Evolutionary conservation across 768 basidiomycete genomes (phyloP).

Genomic region (Boletus rufocinnamomeus): DNA sequence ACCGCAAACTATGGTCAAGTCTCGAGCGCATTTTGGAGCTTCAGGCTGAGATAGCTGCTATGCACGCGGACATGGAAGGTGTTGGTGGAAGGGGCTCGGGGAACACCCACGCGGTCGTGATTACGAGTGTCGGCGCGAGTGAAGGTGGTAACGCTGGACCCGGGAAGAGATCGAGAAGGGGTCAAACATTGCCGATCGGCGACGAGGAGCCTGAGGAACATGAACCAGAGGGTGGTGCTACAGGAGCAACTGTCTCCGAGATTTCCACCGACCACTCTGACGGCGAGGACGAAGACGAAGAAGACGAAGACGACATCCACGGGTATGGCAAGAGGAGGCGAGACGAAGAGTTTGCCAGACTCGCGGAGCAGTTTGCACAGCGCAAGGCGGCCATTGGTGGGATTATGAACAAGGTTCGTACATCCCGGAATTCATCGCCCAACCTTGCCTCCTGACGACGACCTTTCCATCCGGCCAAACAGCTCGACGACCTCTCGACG

Average conservation of each 20-base stretch:
- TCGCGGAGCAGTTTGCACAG: slow-evolving; percentile 68
- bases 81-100: slow-evolving; percentile 33
- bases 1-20: slow-evolving; percentile 65
- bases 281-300: slow-evolving; percentile 37
- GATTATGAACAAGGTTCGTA: slow-evolving; percentile 70
- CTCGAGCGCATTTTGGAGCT: slow-evolving; percentile 69
- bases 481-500: slow-evolving; percentile 35
- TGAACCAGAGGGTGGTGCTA: slow-evolving; percentile 7
- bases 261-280: slow-evolving; percentile 34
- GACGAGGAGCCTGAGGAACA: slow-evolving; percentile 28
- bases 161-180: slow-evolving; percentile 30
- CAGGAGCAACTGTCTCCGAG: slow-evolving; percentile 25
- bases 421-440: neutral
- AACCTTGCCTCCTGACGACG: neutral
- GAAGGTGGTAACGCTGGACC: slow-evolving; percentile 19
- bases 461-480: neutral
- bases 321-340: slow-evolving; percentile 54
- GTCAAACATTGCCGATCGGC: slow-evolving; percentile 39
- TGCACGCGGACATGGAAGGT: slow-evolving; percentile 78
- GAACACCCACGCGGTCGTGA: slow-evolving; percentile 1
- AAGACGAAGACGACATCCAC: slow-evolving; percentile 49
- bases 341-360: slow-evolving; percentile 67
- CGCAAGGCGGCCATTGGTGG: slow-evolving; percentile 67
- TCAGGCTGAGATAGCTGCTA: slow-evolving; percentile 68
- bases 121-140: slow-evolving; percentile 3